A percentile compares a stretch with the other conserved stretches of the same genome.
Evolutionary conservation across 805 yeast genomes (phyloP).

Genomic region (Schizosaccharomyces lindneri): DNA sequence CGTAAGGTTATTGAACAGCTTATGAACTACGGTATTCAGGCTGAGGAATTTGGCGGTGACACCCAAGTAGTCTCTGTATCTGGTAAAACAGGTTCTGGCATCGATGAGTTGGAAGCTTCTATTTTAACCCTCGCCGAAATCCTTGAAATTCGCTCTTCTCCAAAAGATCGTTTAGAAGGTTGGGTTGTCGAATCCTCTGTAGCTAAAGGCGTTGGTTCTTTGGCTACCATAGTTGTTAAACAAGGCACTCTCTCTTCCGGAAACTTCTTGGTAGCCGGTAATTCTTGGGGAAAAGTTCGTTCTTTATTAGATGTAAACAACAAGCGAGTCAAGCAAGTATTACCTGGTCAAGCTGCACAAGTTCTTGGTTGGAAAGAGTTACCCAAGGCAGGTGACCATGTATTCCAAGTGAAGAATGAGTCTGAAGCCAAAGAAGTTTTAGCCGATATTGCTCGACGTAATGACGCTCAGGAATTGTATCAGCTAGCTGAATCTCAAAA

Average conservation of each 20-base stretch:
- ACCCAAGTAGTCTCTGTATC: slow-evolving; percentile 71
- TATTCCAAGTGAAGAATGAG: slow-evolving; percentile 54
- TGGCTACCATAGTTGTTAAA: slow-evolving; percentile 62
- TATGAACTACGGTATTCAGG: slow-evolving; percentile 50
- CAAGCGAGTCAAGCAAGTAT: slow-evolving; percentile 34
- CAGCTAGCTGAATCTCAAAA: background rate
- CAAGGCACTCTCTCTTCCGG: slow-evolving; percentile 58
- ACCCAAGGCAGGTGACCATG: slow-evolving; percentile 75
- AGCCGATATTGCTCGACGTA: background rate
- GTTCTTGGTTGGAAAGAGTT: slow-evolving; percentile 83
- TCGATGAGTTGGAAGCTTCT: slow-evolving; percentile 76
- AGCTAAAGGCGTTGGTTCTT: slow-evolving; percentile 49
- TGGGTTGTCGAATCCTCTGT: slow-evolving; percentile 73
- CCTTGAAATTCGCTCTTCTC: slow-evolving; percentile 46
- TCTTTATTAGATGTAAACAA: slow-evolving; percentile 56
- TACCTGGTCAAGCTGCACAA: slow-evolving; percentile 77
- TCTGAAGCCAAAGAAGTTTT: slow-evolving; percentile 11
- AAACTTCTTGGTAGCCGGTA: slow-evolving; percentile 58
- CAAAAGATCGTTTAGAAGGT: slow-evolving; percentile 38
- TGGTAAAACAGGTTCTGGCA: slow-evolving; percentile 63
- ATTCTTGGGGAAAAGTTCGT: slow-evolving; percentile 62
- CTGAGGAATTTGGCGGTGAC: slow-evolving; percentile 89
- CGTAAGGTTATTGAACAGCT: slow-evolving; percentile 59
- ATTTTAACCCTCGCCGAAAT: slow-evolving; percentile 65
- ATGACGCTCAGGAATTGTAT: background rate